Base-by-base conservation (phyloP, 345 rosid genomes). In the Eucalyptus regnans region DNA sequence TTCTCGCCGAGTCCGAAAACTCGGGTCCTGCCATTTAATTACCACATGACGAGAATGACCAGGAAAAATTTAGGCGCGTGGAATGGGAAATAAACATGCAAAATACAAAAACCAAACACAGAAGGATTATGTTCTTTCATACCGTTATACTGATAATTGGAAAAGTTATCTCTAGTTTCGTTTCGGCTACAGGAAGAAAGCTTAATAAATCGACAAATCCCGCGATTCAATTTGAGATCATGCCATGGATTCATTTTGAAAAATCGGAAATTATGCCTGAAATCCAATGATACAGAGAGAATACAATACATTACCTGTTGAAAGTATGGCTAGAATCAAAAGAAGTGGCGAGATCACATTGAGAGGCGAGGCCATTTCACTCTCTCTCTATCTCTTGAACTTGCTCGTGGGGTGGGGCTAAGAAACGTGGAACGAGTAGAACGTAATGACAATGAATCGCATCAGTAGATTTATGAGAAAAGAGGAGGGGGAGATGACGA, bases 1-100 rank as follows among this genome's bases (percentile, higher is more conserved):
- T 62, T 90, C 99, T 79, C 14, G 94, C 94, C 29, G 94, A 87
- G 49, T 93, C 94, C 0, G 93, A 88, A 86, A 88, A 46, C 88
- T 84, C 86, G 83, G 92, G 87, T 81, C 94, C 99, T 97, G 91
- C 46, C 41, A 15, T 22, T 52, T 37, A 37, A 20, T n/a, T 58
- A 31, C 86, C 88, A 23, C 37, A 43, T 18, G 43, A 71, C 1
- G 81, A 37, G 7, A 71, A 37, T 71, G 46, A 18, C 46, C 3
- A 37, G 4, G 23, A 41, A 33, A 68, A 68, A 17, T 22, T 33
- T 17, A 17, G 80, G 22, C 37, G 17, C 71, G 4, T 62, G 31
- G 71, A 62, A 29, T 62, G 31, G 31, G 31, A 27, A 79, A 50
- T 46, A n/a, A 46, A 54, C 68, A 12, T 41, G 29, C 4, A 37